These are phyloP conservation scores for Penicillium sp. DNA, from an alignment of 2,329 filamentous ascomycete genomes.

Conservation along the genomic window DNA sequence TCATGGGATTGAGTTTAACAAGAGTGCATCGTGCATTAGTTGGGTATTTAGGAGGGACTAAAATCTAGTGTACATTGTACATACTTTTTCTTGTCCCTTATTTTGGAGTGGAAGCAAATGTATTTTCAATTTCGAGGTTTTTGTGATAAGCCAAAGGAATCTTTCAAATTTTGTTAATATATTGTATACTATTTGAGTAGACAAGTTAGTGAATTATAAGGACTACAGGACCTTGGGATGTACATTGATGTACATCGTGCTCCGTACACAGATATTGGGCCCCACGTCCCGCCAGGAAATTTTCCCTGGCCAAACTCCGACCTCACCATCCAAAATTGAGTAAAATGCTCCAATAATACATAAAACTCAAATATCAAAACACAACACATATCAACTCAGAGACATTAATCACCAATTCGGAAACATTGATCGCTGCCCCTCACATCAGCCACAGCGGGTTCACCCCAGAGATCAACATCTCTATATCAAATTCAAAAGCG, in stretches of 20 bases:
- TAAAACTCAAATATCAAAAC: neutral
- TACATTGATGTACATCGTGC: neutral
- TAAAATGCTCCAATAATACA: neutral
- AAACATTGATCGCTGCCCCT: neutral
- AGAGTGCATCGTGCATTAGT: neutral
- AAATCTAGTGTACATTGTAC: neutral
- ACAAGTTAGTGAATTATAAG: neutral
- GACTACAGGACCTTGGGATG: neutral
- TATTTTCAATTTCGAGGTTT: neutral
- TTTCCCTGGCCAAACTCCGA: neutral
- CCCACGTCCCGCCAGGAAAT: neutral
- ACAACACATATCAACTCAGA: neutral
- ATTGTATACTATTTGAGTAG: neutral
- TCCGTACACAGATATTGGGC: too few relatives aligned
- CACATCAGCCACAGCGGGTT: conserved; percentile 9
- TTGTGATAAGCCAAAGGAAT: neutral
- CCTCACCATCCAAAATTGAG: neutral
- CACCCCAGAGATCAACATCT: conserved; percentile 1
- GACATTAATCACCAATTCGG: neutral
- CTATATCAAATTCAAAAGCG: neutral
- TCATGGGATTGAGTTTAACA: neutral
- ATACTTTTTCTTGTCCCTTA: neutral
- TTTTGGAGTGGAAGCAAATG: neutral
- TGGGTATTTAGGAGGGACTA: neutral
- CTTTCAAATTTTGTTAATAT: neutral